Evolutionary conservation across 2,329 filamentous ascomycete species (phyloP), one percentile per base, ranked within the genome.

Genomic region (Trichophyton rubrum): DNA sequence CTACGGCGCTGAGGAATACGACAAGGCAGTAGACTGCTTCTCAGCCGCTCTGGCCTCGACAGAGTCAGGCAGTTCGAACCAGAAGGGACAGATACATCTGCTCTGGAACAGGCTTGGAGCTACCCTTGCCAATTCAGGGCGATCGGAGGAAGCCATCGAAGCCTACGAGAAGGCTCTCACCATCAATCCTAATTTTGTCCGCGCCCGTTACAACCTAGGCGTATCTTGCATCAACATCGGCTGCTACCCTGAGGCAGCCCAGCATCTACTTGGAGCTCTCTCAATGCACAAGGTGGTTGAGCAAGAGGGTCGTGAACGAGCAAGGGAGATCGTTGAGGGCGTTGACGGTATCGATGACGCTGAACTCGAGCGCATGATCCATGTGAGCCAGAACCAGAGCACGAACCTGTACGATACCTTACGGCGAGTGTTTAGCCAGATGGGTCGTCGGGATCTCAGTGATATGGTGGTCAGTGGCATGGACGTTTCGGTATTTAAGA

Each of bases 1-100:
- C 78, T 99, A 99, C 75, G 93, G 92, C 58, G 90, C 89, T 33
- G 93, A 99, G 75, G 92, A 97, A 71, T 97, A 96, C 77, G 89
- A 93, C 72, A 99, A 99, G 78, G 93, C 93, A 0, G 92, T 99
- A 41, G 93, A 99, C 78, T 99, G 95, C 79, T 99, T 99, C 82
- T 88, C 87, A 60, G 86, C 92, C 0, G 92, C 95, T 0, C 83
- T 99, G 24, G 88, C 89, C 62, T 89, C 85, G 24, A 90, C 89
- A 0, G 90, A 96, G 74, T 82, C 85, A 40, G 93, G 93, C 62
- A 84, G 84, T 7, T 87, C 85, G 62, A 97, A 96, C 76, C 86
- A 89, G 64, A 84, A 85, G 68, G 86, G 87, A 68, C 90, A 96
- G 74, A 79, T 96, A 1, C 93, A 97, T 71, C 83, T 99, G 20